Evolutionary conservation across 805 yeast genomes (phyloP).

Genomic region (Wickerhamomyces xylosicus): DNA sequence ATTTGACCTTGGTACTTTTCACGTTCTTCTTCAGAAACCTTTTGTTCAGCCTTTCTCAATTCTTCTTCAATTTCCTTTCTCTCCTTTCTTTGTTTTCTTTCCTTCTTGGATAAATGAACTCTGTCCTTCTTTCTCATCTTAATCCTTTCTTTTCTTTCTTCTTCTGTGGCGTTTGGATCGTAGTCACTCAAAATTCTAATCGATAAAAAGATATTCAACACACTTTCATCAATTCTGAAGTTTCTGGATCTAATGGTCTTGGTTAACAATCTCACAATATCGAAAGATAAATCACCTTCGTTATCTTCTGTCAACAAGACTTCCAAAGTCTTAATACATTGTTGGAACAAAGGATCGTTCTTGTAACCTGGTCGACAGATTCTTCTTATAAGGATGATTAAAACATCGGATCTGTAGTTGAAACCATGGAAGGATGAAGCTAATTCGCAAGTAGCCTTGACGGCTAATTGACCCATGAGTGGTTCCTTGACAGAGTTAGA

Average conservation of each 20-base stretch:
- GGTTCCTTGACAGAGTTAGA: constrained; percentile 22
- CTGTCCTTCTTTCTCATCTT: constrained; percentile 78
- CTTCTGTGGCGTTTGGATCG: constrained; percentile 50
- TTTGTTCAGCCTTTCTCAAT: constrained; percentile 75
- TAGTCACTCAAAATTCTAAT: constrained; percentile 58
- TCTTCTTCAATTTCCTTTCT: constrained; percentile 83
- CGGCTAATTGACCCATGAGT: constrained; percentile 44
- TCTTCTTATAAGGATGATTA: constrained; percentile 57
- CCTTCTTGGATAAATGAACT: constrained; percentile 84
- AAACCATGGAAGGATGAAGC: constrained; percentile 61
- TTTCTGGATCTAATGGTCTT: constrained; percentile 66
- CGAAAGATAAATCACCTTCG: constrained; percentile 72
- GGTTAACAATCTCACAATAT: constrained; percentile 54
- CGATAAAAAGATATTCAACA: constrained; percentile 61
- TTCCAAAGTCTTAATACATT: constrained; percentile 58
- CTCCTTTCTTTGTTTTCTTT: constrained; percentile 81
- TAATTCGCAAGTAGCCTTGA: constrained; percentile 74
- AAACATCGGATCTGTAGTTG: constrained; percentile 70
- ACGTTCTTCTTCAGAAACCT: constrained; percentile 79
- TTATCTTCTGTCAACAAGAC: constrained; percentile 69
- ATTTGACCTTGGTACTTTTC: constrained; percentile 80
- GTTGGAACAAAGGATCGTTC: constrained; percentile 37
- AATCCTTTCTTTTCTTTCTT: constrained; percentile 30
- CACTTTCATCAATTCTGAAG: constrained; percentile 77
- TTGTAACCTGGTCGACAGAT: constrained; percentile 45